Conservation (phyloP, 345 rosid species). For the Citrus reticulata region DNA sequence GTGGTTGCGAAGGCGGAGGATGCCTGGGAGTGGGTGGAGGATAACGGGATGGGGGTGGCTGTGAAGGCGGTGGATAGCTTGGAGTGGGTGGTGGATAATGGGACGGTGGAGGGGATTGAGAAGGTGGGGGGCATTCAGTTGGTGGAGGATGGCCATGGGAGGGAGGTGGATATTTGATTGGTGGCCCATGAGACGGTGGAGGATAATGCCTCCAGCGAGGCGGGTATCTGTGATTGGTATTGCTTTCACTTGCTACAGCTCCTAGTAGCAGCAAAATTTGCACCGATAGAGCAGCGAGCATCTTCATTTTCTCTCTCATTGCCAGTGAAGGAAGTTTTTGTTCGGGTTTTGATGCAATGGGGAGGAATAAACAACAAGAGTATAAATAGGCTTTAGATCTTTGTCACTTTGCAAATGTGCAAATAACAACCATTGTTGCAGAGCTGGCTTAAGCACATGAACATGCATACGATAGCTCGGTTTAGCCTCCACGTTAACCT, state of each 20-base stretch:
- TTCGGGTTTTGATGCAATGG: background rate
- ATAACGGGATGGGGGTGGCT: background rate
- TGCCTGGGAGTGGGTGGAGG: background rate
- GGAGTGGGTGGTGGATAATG: constrained; percentile 10
- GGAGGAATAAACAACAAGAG: background rate
- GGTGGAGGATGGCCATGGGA: background rate
- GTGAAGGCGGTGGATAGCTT: constrained; percentile 1
- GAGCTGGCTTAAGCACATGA: background rate
- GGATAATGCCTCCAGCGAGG: too few relatives aligned
- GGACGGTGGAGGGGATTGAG: background rate
- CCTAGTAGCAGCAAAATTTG: background rate
- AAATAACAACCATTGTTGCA: background rate
- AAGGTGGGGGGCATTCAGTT: background rate
- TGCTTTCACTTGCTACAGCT: background rate
- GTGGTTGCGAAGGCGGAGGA: constrained; percentile 8
- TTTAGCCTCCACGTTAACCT: constrained; percentile 3
- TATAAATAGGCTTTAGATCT: background rate
- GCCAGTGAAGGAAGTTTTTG: background rate
- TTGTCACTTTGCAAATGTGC: background rate
- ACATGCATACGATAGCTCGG: background rate
- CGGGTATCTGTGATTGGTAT: background rate
- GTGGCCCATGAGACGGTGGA: background rate
- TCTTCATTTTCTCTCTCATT: background rate
- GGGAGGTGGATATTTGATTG: background rate
- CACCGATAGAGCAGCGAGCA: background rate